phyloP scores from a whole-genome alignment of 495 filamentous ascomycete genomes.

The Amorphotheca resinae region DNA sequence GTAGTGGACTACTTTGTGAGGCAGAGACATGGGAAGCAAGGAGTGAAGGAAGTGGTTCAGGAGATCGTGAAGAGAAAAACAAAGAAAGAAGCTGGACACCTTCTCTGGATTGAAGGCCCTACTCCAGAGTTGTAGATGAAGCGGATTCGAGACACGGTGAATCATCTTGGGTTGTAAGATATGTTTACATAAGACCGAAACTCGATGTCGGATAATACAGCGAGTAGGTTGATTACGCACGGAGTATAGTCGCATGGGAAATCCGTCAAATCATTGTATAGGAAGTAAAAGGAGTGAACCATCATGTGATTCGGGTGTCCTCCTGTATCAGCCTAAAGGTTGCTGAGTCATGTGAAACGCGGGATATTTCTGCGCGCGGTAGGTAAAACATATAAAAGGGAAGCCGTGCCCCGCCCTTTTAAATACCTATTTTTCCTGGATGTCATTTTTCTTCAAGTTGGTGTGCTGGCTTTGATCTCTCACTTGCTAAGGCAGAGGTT shows the following conservation, averaged over 20 bases:
- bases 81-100: conserved; percentile 19
- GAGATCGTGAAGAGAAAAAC: conserved; percentile 46
- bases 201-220: too few relatives aligned
- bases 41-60: conserved; percentile 41
- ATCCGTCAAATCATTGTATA: too few relatives aligned
- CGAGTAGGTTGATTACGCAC: too few relatives aligned
- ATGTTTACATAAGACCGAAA: too few relatives aligned
- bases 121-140: conserved; percentile 4
- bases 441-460: conserved; percentile 5
- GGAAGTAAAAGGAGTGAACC: conserved; percentile 5
- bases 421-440: too few relatives aligned
- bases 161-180: too few relatives aligned
- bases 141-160: neutral
- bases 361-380: conserved; percentile 1
- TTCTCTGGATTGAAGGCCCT: conserved; percentile 24
- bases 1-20: conserved; percentile 37
- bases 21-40: conserved; percentile 34
- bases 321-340: conserved; percentile 6
- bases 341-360: conserved; percentile 19
- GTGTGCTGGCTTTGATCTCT: conserved; percentile 16
- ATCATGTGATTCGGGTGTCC: conserved; percentile 17
- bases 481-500: too few relatives aligned
- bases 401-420: conserved; percentile 8
- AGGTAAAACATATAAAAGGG: conserved; percentile 16
- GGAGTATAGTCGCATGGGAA: too few relatives aligned